Base-by-base conservation (phyloP, 2,329 filamentous ascomycete genomes). In the Nothopassalora personata region DNA sequence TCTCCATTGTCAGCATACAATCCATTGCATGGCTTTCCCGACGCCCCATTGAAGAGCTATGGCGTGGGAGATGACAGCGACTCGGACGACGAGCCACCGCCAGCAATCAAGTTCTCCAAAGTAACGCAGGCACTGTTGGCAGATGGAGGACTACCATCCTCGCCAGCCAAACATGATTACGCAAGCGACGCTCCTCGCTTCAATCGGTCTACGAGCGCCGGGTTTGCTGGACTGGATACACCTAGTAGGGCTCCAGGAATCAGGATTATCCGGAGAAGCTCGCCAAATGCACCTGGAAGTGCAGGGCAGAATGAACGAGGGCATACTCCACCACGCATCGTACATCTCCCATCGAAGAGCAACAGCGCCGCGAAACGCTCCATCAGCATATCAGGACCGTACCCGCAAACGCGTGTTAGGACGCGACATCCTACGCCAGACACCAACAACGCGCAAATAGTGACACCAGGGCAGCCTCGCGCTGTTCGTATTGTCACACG, bases 31-130 rank as follows among this genome's bases (percentile, higher is more conserved):
- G 78, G 77, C 62, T 79, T 79, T 64, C 71, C 79, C 61, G 76
- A 73, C 63, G 74, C 74, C 18, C 75, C 76, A 73, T 73, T 79
- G 69, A 77, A 79, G 66, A 76, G 75, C 64, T 78, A 80, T 64
- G 71, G 77, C 68, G 77, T 86, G 66, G 87, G 90, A 67, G 92
- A 96, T 71, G 92, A 96, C 71, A 96, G 90, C 79, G 70, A 72
- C 54, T 96, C 92, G 27, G 93, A 97, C 75, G 93, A 97, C 70
- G 93, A 97, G 75, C 90, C 95, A 30, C 89, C 89, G 15, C 88
- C 77, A 55, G 91, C 91, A 68, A 91, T 94, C 84, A 95, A 94
- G 77, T 88, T 97, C 72, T 97, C 91, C 72, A 91, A 92, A 68
- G 84, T 94, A 66, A 96, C 93, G 52, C 93, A 94, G 71, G 92